Evolutionary conservation across 164 flowering plant genomes (phyloP).

Genomic region (Tetracentron sinense): DNA sequence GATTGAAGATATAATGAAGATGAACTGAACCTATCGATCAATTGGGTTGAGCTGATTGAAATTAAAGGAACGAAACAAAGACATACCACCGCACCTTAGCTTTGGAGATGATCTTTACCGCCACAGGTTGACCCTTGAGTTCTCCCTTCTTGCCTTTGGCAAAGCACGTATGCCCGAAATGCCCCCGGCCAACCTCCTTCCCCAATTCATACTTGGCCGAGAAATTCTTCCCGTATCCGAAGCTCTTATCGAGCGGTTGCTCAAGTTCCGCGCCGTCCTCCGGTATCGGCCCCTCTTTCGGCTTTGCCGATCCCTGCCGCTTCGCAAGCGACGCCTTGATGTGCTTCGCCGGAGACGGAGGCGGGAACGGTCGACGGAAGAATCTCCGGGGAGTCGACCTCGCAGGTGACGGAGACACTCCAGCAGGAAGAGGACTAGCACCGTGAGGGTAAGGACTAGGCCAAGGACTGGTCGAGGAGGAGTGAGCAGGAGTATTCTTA

Average conservation of each 20-base stretch:
- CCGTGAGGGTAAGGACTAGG: constrained; percentile 57
- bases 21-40: neutral
- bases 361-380: constrained; percentile 80
- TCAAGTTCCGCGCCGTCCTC: constrained; percentile 55
- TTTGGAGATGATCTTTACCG: constrained; percentile 93
- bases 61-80: neutral
- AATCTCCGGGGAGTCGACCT: constrained; percentile 67
- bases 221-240: constrained; percentile 80
- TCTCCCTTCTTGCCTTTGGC: constrained; percentile 80
- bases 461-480: constrained; percentile 55
- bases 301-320: constrained; percentile 59
- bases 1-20: too few species aligned
- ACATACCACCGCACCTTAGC: constrained; percentile 59
- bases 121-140: constrained; percentile 67
- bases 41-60: neutral
- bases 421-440: constrained; percentile 63
- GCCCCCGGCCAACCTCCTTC: constrained; percentile 93
- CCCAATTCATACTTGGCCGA: constrained; percentile 87
- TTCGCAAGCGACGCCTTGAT: constrained; percentile 75
- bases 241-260: constrained; percentile 76
- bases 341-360: constrained; percentile 98
- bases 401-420: constrained; percentile 76
- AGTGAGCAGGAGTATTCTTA: constrained; percentile 38
- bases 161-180: constrained; percentile 95
- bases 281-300: constrained; percentile 77